Evolutionary conservation across 108 stramenopile species (phyloP).

Genomic region (Pseudonitzschia multistriata): DNA sequence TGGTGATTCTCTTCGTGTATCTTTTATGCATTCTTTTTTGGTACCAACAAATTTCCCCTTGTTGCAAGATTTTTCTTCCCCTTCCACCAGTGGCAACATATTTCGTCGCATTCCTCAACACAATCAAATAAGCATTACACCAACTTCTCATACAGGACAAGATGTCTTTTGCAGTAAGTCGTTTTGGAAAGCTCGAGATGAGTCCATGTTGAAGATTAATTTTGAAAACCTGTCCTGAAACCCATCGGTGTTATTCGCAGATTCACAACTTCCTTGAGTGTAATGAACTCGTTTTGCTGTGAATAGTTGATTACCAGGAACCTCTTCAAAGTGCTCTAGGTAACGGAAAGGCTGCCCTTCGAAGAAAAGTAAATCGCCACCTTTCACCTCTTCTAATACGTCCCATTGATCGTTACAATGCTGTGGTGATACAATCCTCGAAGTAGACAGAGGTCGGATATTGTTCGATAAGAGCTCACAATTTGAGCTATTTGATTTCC

Average conservation of each 20-base stretch:
- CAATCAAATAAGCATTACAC: background rate
- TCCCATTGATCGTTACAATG: background rate
- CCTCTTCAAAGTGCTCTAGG: slow-evolving; percentile 43
- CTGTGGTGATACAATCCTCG: slow-evolving; percentile 9
- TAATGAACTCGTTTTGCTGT: background rate
- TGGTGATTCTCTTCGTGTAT: background rate
- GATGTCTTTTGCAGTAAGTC: slow-evolving; percentile 3
- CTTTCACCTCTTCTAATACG: slow-evolving; percentile 12
- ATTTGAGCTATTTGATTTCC: background rate
- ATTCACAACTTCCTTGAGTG: background rate
- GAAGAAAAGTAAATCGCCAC: slow-evolving; percentile 54
- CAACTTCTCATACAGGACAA: background rate
- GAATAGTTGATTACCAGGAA: slow-evolving; percentile 1
- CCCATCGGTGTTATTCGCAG: background rate
- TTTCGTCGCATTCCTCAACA: background rate
- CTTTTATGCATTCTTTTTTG: background rate
- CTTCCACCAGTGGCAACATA: background rate
- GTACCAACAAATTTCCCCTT: background rate
- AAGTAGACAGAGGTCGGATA: background rate
- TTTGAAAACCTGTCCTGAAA: slow-evolving; percentile 13
- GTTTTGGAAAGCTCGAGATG: slow-evolving; percentile 7
- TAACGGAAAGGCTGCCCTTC: slow-evolving; percentile 65
- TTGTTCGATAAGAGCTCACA: background rate
- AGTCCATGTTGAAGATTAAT: background rate
- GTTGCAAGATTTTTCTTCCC: slow-evolving; percentile 9